Evolutionary conservation across 2,329 filamentous ascomycete species (phyloP).

Genomic region (Fusarium solani-melongenae): DNA sequence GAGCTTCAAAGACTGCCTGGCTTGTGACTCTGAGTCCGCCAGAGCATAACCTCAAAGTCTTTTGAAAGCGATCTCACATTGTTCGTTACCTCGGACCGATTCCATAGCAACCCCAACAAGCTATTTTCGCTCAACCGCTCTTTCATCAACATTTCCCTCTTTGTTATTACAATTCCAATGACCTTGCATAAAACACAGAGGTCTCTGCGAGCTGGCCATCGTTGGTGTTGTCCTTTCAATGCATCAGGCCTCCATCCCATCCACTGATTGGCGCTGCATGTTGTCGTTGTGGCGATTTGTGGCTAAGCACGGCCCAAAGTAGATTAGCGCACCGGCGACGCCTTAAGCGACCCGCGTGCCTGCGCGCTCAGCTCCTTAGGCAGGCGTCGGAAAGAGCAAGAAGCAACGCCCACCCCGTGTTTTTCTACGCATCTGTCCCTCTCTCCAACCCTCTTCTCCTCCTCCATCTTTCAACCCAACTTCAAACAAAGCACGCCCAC

Average conservation of each 20-base stretch:
- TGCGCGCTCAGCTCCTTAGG: constrained; percentile 28
- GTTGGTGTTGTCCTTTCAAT: constrained; percentile 13
- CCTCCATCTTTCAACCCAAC: constrained; percentile 32
- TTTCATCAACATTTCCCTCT: neutral
- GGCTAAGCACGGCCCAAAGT: constrained; percentile 22
- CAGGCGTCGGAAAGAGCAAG: constrained; percentile 32
- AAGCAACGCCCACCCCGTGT: constrained; percentile 42
- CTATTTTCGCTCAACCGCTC: neutral
- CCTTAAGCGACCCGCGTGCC: constrained; percentile 23
- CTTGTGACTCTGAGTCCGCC: neutral
- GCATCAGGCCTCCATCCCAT: constrained; percentile 7
- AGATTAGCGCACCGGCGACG: constrained; percentile 25
- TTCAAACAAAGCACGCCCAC: constrained; percentile 30
- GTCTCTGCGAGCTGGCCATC: constrained; percentile 4
- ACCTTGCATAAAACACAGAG: constrained; percentile 1
- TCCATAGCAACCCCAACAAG: neutral
- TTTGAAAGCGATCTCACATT: neutral
- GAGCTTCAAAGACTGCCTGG: neutral
- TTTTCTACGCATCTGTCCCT: constrained; percentile 36
- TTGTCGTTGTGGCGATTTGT: constrained; percentile 31
- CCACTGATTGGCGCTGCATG: constrained; percentile 26
- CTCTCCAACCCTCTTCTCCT: constrained; percentile 17
- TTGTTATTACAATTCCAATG: neutral
- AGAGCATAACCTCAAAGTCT: neutral
- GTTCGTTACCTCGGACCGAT: neutral